Percentiles rank a stretch among this genome's conserved stretches.
Evolutionary conservation across 2,329 filamentous ascomycete genomes (phyloP).

Genomic region (Acephala macrosclerotiorum): DNA sequence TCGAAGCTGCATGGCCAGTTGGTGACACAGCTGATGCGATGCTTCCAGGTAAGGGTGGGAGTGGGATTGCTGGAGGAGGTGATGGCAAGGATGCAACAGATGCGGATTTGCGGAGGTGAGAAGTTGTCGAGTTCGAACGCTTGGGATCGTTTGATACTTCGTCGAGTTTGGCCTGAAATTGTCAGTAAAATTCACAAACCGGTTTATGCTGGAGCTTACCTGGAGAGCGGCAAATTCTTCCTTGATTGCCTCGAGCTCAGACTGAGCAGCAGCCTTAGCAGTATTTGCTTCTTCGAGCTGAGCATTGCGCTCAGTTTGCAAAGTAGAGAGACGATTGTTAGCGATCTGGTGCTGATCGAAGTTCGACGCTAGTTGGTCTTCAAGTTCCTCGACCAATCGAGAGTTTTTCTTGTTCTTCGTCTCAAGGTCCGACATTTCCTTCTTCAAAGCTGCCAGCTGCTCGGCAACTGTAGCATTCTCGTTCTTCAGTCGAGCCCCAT

Average conservation of each 20-base stretch:
- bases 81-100: conserved; percentile 88
- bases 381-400: conserved; percentile 90
- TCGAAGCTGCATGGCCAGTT: conserved; percentile 46
- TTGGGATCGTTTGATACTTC: conserved; percentile 58
- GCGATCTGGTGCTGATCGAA: conserved; percentile 91
- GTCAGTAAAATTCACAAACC: conserved; percentile 27
- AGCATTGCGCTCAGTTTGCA: conserved; percentile 76
- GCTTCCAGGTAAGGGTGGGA: conserved; percentile 82
- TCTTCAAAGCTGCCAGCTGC: conserved; percentile 68
- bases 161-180: conserved; percentile 64
- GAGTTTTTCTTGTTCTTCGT: conserved; percentile 87
- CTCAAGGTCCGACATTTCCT: conserved; percentile 69
- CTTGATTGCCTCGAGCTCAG: conserved; percentile 71
- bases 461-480: conserved; percentile 58
- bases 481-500: conserved; percentile 52
- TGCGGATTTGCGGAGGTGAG: conserved; percentile 75
- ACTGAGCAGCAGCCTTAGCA: conserved; percentile 67
- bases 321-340: conserved; percentile 84
- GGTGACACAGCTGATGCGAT: conserved; percentile 55
- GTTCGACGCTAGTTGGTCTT: conserved; percentile 94
- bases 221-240: conserved; percentile 80
- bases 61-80: conserved; percentile 92
- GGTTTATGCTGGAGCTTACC: conserved; percentile 36
- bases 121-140: conserved; percentile 60
- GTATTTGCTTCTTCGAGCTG: conserved; percentile 82